Percentiles rank a stretch among this genome's conserved stretches.
Conservation (phyloP, 2,329 filamentous ascomycete species). For the Aspergillus hortae region DNA sequence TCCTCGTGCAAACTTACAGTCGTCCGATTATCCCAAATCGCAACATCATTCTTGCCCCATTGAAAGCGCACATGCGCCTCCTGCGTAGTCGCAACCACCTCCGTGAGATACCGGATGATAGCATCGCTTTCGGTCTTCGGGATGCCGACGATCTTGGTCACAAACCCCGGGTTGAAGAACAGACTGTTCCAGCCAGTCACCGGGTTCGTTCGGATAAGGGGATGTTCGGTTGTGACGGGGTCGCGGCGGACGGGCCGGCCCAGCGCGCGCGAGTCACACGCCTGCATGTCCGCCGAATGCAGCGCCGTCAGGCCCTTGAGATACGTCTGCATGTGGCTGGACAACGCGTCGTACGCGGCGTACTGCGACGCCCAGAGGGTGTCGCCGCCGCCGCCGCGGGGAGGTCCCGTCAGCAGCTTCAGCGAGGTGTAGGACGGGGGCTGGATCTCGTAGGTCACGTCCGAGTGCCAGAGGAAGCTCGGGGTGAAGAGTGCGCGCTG, state of each 20-base stretch:
- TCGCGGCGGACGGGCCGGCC: slow-evolving; percentile 53
- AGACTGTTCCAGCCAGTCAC: slow-evolving; percentile 61
- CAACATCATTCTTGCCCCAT: slow-evolving; percentile 63
- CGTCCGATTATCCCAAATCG: slow-evolving; percentile 65
- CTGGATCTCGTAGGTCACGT: slow-evolving; percentile 57
- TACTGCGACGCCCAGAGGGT: slow-evolving; percentile 59
- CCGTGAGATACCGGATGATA: slow-evolving; percentile 52
- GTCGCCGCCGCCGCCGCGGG: slow-evolving; percentile 54
- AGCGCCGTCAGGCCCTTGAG: slow-evolving; percentile 56
- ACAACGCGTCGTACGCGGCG: slow-evolving; percentile 56
- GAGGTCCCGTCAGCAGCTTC: slow-evolving; percentile 53
- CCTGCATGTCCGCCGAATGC: slow-evolving; percentile 55
- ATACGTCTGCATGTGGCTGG: slow-evolving; percentile 55
- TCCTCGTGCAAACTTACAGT: slow-evolving; percentile 37
- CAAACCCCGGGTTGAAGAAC: slow-evolving; percentile 59
- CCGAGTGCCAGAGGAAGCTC: slow-evolving; percentile 54
- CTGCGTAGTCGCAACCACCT: slow-evolving; percentile 56
- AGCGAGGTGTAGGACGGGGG: slow-evolving; percentile 57
- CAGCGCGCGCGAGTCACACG: slow-evolving; percentile 46
- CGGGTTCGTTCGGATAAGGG: slow-evolving; percentile 57
- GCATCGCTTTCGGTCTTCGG: slow-evolving; percentile 54
- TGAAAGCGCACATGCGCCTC: slow-evolving; percentile 67
- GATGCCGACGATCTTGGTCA: slow-evolving; percentile 56
- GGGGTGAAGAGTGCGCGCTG: slow-evolving; percentile 54
- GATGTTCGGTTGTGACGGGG: slow-evolving; percentile 54